Base-by-base conservation (phyloP, 1,139 yeast genomes). In the Pichia sp. region DNA sequence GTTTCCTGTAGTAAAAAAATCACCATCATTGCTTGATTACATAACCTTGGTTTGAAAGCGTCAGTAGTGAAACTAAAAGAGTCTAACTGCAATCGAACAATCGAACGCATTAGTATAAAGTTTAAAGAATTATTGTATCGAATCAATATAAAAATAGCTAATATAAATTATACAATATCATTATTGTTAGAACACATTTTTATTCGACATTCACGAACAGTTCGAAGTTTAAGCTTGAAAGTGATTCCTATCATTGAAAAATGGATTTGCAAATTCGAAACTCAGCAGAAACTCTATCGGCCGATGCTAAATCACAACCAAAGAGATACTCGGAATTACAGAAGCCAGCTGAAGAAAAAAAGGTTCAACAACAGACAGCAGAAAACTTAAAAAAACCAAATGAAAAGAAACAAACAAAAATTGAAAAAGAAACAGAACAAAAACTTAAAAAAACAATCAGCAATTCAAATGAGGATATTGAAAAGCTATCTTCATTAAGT, bases 201-300 rank as follows among this genome's bases (percentile, higher is more conserved):
- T n/a, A 12, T 36, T 25, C 44, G 42, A 20, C 43, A 33, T 8
- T 39, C 25, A 23, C 50, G 46, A 24, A 47, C 50, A 29, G 40
- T 35, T 4, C 39, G 37, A 20, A 47, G 48, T 23, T 23, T 23
- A 12, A 49, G 34, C 25, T 16, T 43, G 34, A 35, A 9, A 29
- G 26, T 45, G 42, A 40, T 40, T 9, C 46, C 44, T 12, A 30
- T 11, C 12, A 26, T 46, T 7, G 46, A 43, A 25, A 25, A 28
- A 22, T 41, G 50, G 48, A 37, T 45, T 16, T 41, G 31, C 25
- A 43, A 30, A 28, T 37, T 32, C 38, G 48, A 47, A 30, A 37
- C 39, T 30, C 30, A 40, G 2, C 25, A 34, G 11, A 28, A 29
- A 30, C 38, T 44, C 12, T 40, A 37, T 35, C 24, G 35, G 16